These are phyloP conservation scores for Corniculantispora saksenae DNA, from an alignment of 2,329 filamentous ascomycete genomes.

Conservation along the genomic window DNA sequence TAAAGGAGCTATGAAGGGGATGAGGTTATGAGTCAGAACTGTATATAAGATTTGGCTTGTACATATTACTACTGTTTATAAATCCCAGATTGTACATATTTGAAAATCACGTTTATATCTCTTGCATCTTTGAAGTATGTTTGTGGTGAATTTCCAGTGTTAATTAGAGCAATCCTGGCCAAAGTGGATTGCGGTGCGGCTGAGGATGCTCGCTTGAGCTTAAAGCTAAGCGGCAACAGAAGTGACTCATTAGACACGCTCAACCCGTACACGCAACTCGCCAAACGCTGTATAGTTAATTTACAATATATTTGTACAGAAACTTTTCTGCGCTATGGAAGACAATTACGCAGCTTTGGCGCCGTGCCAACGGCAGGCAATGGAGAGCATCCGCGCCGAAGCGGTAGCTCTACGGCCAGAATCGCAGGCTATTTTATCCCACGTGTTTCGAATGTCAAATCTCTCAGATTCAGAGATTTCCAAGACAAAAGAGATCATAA, in stretches of 20 bases:
- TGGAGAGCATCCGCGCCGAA: not conserved
- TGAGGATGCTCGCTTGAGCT: no score
- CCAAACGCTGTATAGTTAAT: no score
- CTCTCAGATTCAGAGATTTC: not conserved
- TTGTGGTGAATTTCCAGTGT: no score
- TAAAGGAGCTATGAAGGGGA: not conserved
- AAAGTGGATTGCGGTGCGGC: no score
- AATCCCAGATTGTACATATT: no score
- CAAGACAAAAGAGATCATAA: not conserved
- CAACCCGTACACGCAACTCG: no score
- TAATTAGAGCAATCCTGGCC: no score
- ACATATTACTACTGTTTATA: not conserved
- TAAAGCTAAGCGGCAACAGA: no score
- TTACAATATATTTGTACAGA: not conserved
- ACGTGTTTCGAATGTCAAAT: constrained; percentile 16
- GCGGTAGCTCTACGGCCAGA: not conserved
- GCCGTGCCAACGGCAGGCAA: not conserved
- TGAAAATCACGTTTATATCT: no score
- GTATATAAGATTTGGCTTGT: not conserved
- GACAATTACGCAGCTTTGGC: not conserved
- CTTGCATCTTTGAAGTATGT: no score
- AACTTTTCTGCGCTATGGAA: not conserved
- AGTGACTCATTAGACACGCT: no score
- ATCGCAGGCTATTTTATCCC: not conserved
- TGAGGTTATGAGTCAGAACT: no score